These are phyloP conservation scores for Aegilops longissima DNA, from an alignment of 176 grass and related monocot species.

Conservation along the genomic window DNA sequence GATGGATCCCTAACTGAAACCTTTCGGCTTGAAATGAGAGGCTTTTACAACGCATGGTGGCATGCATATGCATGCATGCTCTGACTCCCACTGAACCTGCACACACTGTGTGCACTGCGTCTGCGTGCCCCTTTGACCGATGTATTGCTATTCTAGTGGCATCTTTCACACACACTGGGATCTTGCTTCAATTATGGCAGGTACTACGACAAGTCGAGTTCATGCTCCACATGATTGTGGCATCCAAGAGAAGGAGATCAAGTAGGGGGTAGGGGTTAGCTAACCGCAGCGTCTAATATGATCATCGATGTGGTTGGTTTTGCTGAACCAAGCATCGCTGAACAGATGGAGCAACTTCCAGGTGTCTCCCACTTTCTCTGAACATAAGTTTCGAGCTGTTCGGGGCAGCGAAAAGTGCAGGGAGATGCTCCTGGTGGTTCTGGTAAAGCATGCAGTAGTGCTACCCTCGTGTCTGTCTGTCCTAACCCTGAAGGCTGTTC, in stretches of 20 bases:
- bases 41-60: background rate
- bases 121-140: slow-evolving; percentile 16
- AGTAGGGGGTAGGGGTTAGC: too few relatives aligned
- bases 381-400: background rate
- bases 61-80: background rate
- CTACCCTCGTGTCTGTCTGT: too few relatives aligned
- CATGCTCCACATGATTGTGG: background rate
- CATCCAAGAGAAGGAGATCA: too few relatives aligned
- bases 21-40: slow-evolving; percentile 9
- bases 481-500: too few relatives aligned
- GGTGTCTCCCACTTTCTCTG: background rate
- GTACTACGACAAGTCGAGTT: background rate
- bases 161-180: too few relatives aligned
- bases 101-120: background rate
- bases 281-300: too few relatives aligned
- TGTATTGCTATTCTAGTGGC: background rate
- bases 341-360: background rate
- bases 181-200: background rate
- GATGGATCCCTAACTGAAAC: slow-evolving; percentile 12
- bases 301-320: too few relatives aligned
- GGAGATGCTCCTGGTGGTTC: too few relatives aligned
- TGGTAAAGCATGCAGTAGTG: too few relatives aligned
- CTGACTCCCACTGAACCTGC: background rate
- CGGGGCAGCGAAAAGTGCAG: too few relatives aligned
- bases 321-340: background rate